Evolutionary conservation across 208 protist species (phyloP), one percentile per base, ranked within the genome.

Genomic region (Acanthamoeba lenticulata): DNA sequence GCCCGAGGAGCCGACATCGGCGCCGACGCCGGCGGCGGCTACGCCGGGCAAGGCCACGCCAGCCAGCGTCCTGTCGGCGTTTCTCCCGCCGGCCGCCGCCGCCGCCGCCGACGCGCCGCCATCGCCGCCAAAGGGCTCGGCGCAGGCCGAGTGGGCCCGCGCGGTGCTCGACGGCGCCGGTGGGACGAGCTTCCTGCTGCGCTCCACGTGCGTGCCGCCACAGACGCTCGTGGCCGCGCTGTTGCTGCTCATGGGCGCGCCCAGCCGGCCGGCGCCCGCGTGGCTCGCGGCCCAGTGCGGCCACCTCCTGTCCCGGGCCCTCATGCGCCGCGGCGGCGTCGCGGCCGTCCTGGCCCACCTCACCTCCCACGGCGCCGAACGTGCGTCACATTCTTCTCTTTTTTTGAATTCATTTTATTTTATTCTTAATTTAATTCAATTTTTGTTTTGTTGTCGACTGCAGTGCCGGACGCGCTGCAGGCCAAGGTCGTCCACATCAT

Each of bases 401-500:
- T 83, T 19, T 19, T 21, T 45, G 2, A 11, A 38, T 79, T 65
- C 21, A 65, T 65, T 65, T 65, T 65, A n/a, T 65, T 65, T 24
- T 65, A 65, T n/a, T 24, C 57, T 24, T 19, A n/a, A n/a, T n/a
- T n/a, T n/a, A n/a, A n/a, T n/a, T n/a, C n/a, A n/a, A n/a, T n/a
- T n/a, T n/a, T n/a, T n/a, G n/a, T n/a, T n/a, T n/a, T n/a, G n/a
- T n/a, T n/a, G n/a, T n/a, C n/a, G 9, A 24, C 1, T 2, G 52
- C 72, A 83, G 72, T 52, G 32, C 72, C 36, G 5, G 72, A 49
- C 19, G 72, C 72, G 19, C 42, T 83, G 6, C 57, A 65, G 27
- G 42, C 36, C 72, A 83, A 83, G 72, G 34, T 83, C 72, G 72
- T 49, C 0, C 36, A 52, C 4, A 83, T 83, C 42, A 83, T 83